phyloP scores from a whole-genome alignment of 148 eudicot genomes.

The Camellia granthamiana region DNA sequence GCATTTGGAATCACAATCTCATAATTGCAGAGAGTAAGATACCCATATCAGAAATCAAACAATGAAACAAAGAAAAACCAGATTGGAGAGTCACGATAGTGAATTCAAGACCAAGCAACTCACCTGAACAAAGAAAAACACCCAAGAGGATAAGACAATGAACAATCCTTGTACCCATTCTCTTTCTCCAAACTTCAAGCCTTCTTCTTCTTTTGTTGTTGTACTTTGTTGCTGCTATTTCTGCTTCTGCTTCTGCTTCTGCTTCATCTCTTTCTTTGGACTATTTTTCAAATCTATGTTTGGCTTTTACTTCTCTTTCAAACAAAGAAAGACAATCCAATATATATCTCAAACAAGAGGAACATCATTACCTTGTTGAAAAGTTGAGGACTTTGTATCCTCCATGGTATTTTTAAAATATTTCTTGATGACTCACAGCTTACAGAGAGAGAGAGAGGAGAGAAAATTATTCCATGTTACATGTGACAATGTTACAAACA shows the following conservation, averaged over 20 bases:
- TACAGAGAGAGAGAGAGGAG: conserved; percentile 9
- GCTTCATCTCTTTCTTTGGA: neutral
- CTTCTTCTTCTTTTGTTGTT: neutral
- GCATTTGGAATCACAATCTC: conserved; percentile 5
- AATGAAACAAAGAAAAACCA: neutral
- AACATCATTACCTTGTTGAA: conserved; percentile 28
- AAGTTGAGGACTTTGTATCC: conserved; percentile 28
- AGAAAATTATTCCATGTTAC: neutral
- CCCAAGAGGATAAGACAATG: conserved; percentile 26
- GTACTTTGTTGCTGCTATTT: neutral
- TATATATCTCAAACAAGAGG: conserved; percentile 15
- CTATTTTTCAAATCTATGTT: conserved; percentile 1
- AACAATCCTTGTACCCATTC: conserved; percentile 41
- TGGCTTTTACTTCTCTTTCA: neutral
- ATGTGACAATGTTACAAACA: too few relatives aligned
- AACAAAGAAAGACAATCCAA: conserved; percentile 17
- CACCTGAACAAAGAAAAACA: conserved; percentile 56
- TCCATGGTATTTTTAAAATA: neutral
- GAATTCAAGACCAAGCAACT: conserved; percentile 13
- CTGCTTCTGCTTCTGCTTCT: conserved; percentile 10
- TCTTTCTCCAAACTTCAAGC: neutral
- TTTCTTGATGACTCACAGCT: conserved; percentile 8
- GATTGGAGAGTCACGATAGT: neutral
- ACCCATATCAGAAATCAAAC: neutral
- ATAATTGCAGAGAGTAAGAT: neutral